Evolutionary conservation across 2,329 filamentous ascomycete genomes (phyloP).

Genomic region (Byssochlamys sp.): DNA sequence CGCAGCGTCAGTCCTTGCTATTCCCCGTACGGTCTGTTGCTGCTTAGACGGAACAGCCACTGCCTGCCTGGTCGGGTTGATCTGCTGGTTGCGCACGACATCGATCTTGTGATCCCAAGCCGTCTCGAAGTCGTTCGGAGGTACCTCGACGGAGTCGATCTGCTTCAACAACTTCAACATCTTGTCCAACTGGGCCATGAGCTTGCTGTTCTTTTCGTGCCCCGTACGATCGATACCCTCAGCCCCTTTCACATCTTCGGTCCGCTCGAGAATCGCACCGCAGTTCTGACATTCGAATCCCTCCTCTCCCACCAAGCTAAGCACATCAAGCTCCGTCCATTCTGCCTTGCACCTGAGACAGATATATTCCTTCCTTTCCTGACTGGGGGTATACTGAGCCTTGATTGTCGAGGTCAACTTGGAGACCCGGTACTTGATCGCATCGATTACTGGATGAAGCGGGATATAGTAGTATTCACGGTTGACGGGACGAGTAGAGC

Average conservation of each 20-base stretch:
- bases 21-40: conserved; percentile 32
- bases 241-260: conserved; percentile 36
- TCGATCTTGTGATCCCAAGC: conserved; percentile 42
- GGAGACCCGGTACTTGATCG: conserved; percentile 88
- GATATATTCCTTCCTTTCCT: conserved; percentile 84
- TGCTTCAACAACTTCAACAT: conserved; percentile 40
- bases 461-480: conserved; percentile 96
- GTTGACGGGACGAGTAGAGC: conserved; percentile 69
- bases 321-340: conserved; percentile 81
- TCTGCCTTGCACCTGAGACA: conserved; percentile 73
- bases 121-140: conserved; percentile 40
- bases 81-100: conserved; percentile 35
- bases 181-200: conserved; percentile 39
- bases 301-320: conserved; percentile 58
- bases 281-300: conserved; percentile 83
- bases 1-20: conserved; percentile 34
- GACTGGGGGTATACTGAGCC: conserved; percentile 65
- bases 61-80: conserved; percentile 31
- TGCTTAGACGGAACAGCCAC: conserved; percentile 32
- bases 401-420: conserved; percentile 82
- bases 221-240: conserved; percentile 37
- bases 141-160: conserved; percentile 39
- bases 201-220: conserved; percentile 41
- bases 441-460: conserved; percentile 86
- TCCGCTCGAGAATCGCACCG: conserved; percentile 38